phyloP scores from a whole-genome alignment of 495 filamentous ascomycete genomes.

The Penicillium subrubescens region DNA sequence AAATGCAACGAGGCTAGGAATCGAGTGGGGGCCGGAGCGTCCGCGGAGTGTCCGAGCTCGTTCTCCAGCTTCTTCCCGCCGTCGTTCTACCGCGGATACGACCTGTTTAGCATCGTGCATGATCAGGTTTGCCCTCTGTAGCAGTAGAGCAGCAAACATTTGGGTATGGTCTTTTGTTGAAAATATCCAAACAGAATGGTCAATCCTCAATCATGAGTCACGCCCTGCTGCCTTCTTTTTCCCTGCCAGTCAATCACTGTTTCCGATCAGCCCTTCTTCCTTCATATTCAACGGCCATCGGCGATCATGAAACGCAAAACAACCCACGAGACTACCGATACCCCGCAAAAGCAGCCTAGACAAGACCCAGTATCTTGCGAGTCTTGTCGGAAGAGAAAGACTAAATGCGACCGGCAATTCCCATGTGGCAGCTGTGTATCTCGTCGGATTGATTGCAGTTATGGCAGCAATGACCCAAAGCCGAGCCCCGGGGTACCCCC shows the following conservation, averaged over 20 bases:
- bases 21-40: conserved; percentile 18
- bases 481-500: background rate
- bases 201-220: background rate
- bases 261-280: too few species aligned
- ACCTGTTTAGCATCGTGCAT: background rate
- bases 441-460: conserved; percentile 41
- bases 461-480: conserved; percentile 2
- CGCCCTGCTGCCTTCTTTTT: background rate
- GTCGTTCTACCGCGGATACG: background rate
- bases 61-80: background rate
- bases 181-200: background rate
- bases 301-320: conserved; percentile 34
- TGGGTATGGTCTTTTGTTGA: background rate
- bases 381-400: conserved; percentile 21
- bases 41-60: conserved; percentile 31
- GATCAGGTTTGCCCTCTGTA: background rate
- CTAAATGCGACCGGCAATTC: conserved; percentile 20
- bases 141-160: background rate
- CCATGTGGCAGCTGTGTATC: conserved; percentile 50
- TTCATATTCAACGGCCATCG: too few species aligned
- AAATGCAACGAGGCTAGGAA: too few species aligned
- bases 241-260: too few species aligned
- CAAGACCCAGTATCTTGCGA: conserved; percentile 55
- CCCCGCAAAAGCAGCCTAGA: conserved; percentile 30
- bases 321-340: background rate